phyloP scores from a whole-genome alignment of 768 basidiomycete species.

The Suillus americanus region DNA sequence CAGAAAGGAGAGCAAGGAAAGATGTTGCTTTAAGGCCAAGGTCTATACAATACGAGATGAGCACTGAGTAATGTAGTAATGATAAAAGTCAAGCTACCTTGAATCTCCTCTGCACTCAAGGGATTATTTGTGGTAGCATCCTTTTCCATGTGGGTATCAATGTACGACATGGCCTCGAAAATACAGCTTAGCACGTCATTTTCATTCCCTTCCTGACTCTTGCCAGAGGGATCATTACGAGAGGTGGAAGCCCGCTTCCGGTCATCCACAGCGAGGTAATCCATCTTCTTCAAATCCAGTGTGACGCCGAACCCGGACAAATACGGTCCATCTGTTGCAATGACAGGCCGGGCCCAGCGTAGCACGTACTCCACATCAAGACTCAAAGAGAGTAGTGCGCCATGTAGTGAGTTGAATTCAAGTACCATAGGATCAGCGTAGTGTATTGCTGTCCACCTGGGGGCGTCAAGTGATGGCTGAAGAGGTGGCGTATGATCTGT shows the following conservation, averaged over 20 bases:
- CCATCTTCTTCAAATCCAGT: constrained; percentile 94
- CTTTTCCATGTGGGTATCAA: constrained; percentile 28
- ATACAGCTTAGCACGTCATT: constrained; percentile 27
- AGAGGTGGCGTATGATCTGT: constrained; percentile 78
- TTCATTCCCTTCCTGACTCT: constrained; percentile 13
- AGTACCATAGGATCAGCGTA: constrained; percentile 68
- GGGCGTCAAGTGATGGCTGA: constrained; percentile 43
- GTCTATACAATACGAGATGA: constrained; percentile 31
- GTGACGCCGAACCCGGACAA: constrained; percentile 91
- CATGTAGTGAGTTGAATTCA: constrained; percentile 72
- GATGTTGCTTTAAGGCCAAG: constrained; percentile 77
- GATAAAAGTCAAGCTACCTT: constrained; percentile 36
- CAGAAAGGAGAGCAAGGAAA: constrained; percentile 61
- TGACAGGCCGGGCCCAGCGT: constrained; percentile 36
- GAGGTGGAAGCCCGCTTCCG: constrained; percentile 32
- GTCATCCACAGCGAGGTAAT: constrained; percentile 94
- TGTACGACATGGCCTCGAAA: constrained; percentile 31
- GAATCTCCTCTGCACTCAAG: constrained; percentile 52
- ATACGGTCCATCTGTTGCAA: constrained; percentile 7
- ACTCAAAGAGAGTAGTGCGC: constrained; percentile 51
- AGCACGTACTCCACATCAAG: constrained; percentile 72
- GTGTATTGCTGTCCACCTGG: constrained; percentile 68
- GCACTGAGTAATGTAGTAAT: background rate
- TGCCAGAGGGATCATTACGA: constrained; percentile 2
- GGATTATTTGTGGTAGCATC: constrained; percentile 43